A percentile compares a stretch with the other conserved stretches of the same genome.
Conservation (phyloP, 352 stramenopile genomes). For the Pythium inflatum region DNA sequence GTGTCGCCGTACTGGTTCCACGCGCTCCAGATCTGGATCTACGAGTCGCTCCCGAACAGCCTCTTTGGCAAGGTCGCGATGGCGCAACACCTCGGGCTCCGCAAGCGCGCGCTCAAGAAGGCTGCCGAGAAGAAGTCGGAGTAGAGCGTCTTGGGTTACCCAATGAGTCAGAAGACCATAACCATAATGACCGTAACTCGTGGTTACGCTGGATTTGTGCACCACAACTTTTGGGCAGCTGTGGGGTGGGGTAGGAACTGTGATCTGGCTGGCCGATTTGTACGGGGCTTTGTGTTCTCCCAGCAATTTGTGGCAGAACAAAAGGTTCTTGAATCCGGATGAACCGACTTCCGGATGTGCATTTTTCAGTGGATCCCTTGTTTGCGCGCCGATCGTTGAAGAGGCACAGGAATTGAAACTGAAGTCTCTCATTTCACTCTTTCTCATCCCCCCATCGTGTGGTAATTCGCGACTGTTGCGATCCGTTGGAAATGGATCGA, state of each 20-base stretch:
- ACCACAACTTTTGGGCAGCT: background rate
- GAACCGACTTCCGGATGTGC: background rate
- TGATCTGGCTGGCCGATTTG: too few relatives aligned
- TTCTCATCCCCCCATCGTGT: background rate
- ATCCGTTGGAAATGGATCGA: background rate
- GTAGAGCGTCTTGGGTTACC: constrained; percentile 30
- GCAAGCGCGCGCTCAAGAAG: constrained; percentile 89
- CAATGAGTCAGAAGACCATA: background rate
- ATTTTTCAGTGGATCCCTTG: background rate
- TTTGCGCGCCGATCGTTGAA: background rate
- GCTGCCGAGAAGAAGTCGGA: constrained; percentile 83
- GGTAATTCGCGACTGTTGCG: background rate
- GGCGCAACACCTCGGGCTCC: constrained; percentile 78
- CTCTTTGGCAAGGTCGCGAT: constrained; percentile 84
- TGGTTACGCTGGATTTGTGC: background rate
- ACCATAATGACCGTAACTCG: too few relatives aligned
- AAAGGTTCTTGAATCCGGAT: too few relatives aligned
- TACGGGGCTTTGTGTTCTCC: too few relatives aligned
- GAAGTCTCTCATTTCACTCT: constrained; percentile 11
- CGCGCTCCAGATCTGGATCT: constrained; percentile 95
- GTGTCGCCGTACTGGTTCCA: constrained; percentile 96
- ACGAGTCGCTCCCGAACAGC: constrained; percentile 87
- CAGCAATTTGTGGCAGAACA: too few relatives aligned
- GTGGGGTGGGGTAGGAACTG: background rate
- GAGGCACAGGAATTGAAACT: background rate